phyloP scores from a whole-genome alignment of 2,329 filamentous ascomycete genomes.

The Epichloe baconii region DNA sequence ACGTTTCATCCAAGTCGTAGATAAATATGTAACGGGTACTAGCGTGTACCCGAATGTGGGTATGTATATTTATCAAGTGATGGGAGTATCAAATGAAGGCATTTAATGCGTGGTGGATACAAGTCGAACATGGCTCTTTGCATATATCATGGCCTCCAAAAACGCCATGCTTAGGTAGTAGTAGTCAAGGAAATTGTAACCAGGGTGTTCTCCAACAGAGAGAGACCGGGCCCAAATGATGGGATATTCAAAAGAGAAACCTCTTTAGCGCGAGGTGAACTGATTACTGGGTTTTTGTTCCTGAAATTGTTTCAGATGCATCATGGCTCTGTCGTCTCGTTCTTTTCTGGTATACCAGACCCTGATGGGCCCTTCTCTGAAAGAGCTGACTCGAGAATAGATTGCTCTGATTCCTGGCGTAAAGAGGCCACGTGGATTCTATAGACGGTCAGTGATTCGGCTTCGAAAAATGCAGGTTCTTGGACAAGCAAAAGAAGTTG shows the following conservation, averaged over 20 bases:
- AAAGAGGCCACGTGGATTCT: constrained; percentile 3
- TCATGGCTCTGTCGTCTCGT: not conserved
- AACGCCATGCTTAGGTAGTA: not conserved
- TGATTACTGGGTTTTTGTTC: not conserved
- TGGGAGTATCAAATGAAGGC: not conserved
- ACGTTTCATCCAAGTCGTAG: too few species aligned
- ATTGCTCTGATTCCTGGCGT: not conserved
- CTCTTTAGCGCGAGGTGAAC: not conserved
- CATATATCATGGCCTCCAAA: not conserved
- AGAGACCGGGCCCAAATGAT: too few species aligned
- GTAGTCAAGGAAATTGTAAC: not conserved
- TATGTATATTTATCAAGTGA: not conserved
- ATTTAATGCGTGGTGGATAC: not conserved
- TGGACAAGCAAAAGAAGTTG: too few species aligned
- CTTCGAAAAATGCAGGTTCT: not conserved
- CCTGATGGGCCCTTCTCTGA: not conserved
- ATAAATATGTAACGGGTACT: too few species aligned
- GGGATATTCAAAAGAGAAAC: not conserved
- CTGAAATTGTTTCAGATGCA: not conserved
- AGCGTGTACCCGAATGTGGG: too few species aligned
- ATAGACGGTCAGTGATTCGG: not conserved
- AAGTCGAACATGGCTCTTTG: not conserved
- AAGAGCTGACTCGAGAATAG: not conserved
- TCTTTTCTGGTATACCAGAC: not conserved
- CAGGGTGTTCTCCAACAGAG: not conserved